Evolutionary conservation across 129 eudicot genomes (phyloP), one percentile per base, ranked within the genome.

Genomic region (Sambucus nigra): DNA sequence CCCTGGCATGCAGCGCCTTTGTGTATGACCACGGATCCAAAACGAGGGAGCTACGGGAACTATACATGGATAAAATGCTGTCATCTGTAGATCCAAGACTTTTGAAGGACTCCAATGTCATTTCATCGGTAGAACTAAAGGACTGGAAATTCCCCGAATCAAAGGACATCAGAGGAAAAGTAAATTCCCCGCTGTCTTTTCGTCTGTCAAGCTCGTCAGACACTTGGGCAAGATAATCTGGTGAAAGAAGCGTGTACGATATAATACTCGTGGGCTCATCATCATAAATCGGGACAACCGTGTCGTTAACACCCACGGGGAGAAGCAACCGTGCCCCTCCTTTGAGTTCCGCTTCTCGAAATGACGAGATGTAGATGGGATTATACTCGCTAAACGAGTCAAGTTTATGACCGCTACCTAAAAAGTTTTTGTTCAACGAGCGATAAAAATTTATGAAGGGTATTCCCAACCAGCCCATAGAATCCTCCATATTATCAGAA

Each of bases 261-360:
- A 92, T 92, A 53, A 86, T 80, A 55, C 99, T 92, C 13, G 99
- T 92, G 27, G 95, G 99, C 67, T 91, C 99, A 63, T 92, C 96
- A 63, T 92, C 99, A 54, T 71, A 92, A 57, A 92, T 94, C 0
- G 99, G 94, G 57, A 92, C 55, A 7, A 92, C 84, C 25, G 80
- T 82, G 53, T 80, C 96, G 56, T 82, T 82, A 18, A 60, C 25
- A 23, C 94, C 99, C 7, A 79, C 82, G 17, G 91, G 84, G 7
- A 76, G 63, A 59, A 82, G 80, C 73, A 77, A 69, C 47, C 86
- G 63, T 8, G 94, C 87, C 64, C 87, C 99, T 53, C 89, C 64
- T 65, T 75, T 87, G 52, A 69, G 76, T 64, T 83, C 87, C 4
- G 84, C 73, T 46, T 91, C 85, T 33, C 82, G 87, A 53, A 76